These are phyloP conservation scores for Talaromyces adpressus DNA, from an alignment of 495 filamentous ascomycete species.

Conservation along the genomic window DNA sequence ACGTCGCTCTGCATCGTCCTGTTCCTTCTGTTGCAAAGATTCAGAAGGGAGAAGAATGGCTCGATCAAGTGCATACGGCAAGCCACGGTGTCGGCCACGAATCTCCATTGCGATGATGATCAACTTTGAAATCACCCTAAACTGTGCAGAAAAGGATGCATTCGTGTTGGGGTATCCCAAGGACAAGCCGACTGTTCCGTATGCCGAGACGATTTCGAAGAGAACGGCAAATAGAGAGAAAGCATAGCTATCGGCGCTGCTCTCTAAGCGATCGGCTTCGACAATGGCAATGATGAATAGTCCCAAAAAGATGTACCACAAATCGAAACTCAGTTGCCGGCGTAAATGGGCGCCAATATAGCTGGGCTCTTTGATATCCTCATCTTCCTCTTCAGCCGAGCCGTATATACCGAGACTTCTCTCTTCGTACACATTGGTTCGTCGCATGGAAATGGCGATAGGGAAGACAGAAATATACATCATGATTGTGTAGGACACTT, in stretches of 20 bases:
- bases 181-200: slow-evolving; percentile 88
- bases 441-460: slow-evolving; percentile 86
- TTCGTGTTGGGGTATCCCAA: slow-evolving; percentile 72
- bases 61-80: slow-evolving; percentile 87
- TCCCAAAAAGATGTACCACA: slow-evolving; percentile 91
- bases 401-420: slow-evolving; percentile 78
- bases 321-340: slow-evolving; percentile 83
- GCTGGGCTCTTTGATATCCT: slow-evolving; percentile 55
- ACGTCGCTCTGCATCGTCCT: slow-evolving; percentile 47
- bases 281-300: slow-evolving; percentile 81
- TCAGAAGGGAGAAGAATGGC: slow-evolving; percentile 82
- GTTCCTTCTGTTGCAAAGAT: slow-evolving; percentile 62
- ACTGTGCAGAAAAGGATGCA: slow-evolving; percentile 72
- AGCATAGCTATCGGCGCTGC: slow-evolving; percentile 40
- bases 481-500: slow-evolving; percentile 95
- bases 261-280: slow-evolving; percentile 60
- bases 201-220: slow-evolving; percentile 88
- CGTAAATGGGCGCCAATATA: slow-evolving; percentile 87
- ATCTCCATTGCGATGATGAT: slow-evolving; percentile 92
- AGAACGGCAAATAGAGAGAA: slow-evolving; percentile 79
- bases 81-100: slow-evolving; percentile 82
- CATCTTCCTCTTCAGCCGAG: slow-evolving; percentile 36
- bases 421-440: slow-evolving; percentile 97
- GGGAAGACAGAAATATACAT: slow-evolving; percentile 99
- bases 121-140: slow-evolving; percentile 75